A percentile compares a stretch with the other conserved stretches of the same genome.
phyloP scores from a whole-genome alignment of 1,139 yeast genomes.

The Pichia sp. region DNA sequence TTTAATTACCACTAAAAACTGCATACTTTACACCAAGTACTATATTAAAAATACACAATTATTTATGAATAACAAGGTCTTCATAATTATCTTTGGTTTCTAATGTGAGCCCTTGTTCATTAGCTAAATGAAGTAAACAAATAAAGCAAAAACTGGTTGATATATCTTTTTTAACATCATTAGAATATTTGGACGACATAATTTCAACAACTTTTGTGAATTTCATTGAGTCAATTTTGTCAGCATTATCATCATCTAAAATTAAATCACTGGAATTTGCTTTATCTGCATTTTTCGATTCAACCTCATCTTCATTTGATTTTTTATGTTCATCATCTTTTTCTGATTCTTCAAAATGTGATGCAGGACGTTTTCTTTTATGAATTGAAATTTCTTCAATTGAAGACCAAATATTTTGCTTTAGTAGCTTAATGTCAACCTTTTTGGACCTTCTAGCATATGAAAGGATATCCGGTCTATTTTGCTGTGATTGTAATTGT shows the following conservation, averaged over 20 bases:
- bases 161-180: constrained; percentile 38
- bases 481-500: background rate
- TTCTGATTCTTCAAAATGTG: constrained; percentile 15
- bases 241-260: background rate
- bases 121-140: constrained; percentile 49
- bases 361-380: constrained; percentile 18
- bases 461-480: constrained; percentile 29
- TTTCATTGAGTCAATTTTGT: constrained; percentile 15
- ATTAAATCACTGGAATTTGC: background rate
- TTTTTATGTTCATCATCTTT: background rate
- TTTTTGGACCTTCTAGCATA: constrained; percentile 51
- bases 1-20: background rate
- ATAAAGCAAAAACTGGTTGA: constrained; percentile 54
- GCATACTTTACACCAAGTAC: background rate
- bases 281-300: background rate
- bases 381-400: constrained; percentile 26
- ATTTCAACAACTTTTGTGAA: constrained; percentile 34
- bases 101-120: constrained; percentile 45
- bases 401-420: constrained; percentile 48
- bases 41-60: background rate
- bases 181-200: constrained; percentile 38
- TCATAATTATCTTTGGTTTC: constrained; percentile 36
- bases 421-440: constrained; percentile 47
- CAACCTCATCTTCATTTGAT: background rate
- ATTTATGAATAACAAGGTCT: constrained; percentile 37